A percentile compares a stretch with the other conserved stretches of the same genome.
Conservation (phyloP, 306 rosid genomes). For the Hylodesmum podocarpum region DNA sequence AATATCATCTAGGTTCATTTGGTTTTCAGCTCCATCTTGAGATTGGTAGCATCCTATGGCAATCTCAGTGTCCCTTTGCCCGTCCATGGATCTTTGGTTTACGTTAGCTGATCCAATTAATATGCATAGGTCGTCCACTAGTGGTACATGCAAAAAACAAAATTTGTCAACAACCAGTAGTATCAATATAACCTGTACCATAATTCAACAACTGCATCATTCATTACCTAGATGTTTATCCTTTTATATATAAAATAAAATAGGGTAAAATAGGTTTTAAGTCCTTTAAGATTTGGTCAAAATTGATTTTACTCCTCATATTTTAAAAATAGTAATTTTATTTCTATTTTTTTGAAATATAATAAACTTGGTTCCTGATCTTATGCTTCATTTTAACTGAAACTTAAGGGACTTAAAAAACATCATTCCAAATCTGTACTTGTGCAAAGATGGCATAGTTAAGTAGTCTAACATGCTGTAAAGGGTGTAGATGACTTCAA, state of each 20-base stretch:
- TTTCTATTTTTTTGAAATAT: too few species aligned
- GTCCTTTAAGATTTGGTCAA: too few species aligned
- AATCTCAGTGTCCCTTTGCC: slow-evolving; percentile 84
- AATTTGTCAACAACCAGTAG: slow-evolving; percentile 9
- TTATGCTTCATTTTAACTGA: too few species aligned
- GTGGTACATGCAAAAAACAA: not conserved
- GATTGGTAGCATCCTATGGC: slow-evolving; percentile 86
- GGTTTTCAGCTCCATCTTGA: slow-evolving; percentile 19
- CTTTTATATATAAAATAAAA: not conserved
- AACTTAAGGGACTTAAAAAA: too few species aligned
- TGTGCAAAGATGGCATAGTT: not conserved
- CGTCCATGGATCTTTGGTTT: slow-evolving; percentile 97
- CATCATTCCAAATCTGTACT: not conserved
- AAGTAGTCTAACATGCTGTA: not conserved
- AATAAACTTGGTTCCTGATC: too few species aligned
- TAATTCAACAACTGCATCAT: not conserved
- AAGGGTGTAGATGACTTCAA: not conserved
- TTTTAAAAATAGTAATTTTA: too few species aligned
- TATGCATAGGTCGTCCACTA: slow-evolving; percentile 92
- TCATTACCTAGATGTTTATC: not conserved
- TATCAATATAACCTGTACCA: not conserved
- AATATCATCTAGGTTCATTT: slow-evolving; percentile 41
- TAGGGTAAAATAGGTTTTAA: too few species aligned
- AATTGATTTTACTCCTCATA: too few species aligned
- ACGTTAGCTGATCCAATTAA: slow-evolving; percentile 91